Evolutionary conservation across 306 rosid genomes (phyloP), one percentile per base, ranked within the genome.

Genomic region (Vigna hirtella): DNA sequence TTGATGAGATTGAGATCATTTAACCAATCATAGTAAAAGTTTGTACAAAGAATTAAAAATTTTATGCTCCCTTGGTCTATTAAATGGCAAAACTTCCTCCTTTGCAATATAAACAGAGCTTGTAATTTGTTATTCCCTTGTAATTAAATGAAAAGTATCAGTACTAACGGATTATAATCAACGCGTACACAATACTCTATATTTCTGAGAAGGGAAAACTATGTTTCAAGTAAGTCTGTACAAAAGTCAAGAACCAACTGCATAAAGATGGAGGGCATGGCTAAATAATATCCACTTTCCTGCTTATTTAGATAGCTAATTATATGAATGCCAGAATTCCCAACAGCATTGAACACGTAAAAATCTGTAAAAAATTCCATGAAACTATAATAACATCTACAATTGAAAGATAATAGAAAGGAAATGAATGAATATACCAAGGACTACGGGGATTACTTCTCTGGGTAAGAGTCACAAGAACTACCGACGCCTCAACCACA

Each of bases 371-470:
- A 80, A 17, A 7, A 1, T 10, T 63, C 45, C 49, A 73, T 0
- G 7, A 28, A 43, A 57, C 70, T 57, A 71, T 73, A 59, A 20
- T 73, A 59, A 20, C 71, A 32, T 71, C 30, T 34, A 65, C 66
- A n/a, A 53, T 50, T 77, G 4, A 56, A 40, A 67, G 73, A 63
- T 36, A 71, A 82, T 34, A 13, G 43, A 66, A 65, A 28, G 75
- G 56, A 56, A 65, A 82, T 36, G 30, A 64, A 49, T 42, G 16
- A 85, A 58, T 20, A 73, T 86, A 95, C 98, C 98, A 95, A 20
- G 86, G 81, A 79, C 97, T 92, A 20, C 98, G 98, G 10, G 98
- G 98, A 86, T 92, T 91, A 75, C 89, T 86, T 79, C 72, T 77
- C 79, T 90, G 97, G 32, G 88, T 87, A 38, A 74, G 67, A 78